These are phyloP conservation scores for Saccharomyces hybrid DNA, from an alignment of 1,139 yeast species.

Conservation along the genomic window DNA sequence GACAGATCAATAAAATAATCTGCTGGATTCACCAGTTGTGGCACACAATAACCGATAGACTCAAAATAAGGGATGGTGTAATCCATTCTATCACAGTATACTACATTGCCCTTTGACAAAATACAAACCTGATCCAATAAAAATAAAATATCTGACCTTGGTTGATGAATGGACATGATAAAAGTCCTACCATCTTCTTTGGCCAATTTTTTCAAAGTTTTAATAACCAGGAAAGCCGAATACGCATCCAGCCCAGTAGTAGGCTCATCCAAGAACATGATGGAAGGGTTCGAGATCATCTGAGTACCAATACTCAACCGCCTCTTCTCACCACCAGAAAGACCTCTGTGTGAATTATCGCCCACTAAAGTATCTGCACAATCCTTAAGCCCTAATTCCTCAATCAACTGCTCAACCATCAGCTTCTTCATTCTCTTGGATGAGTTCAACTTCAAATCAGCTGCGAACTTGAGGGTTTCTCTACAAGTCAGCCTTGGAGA, in stretches of 20 bases:
- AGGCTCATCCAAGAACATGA: constrained; percentile 78
- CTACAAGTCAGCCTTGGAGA: constrained; percentile 63
- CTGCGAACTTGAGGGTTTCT: constrained; percentile 64
- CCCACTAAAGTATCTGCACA: constrained; percentile 52
- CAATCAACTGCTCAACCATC: constrained; percentile 53
- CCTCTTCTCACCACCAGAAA: constrained; percentile 87
- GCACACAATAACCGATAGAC: too few relatives aligned
- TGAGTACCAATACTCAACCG: constrained; percentile 80
- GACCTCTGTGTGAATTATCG: constrained; percentile 38
- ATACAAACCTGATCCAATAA: too few relatives aligned
- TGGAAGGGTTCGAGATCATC: constrained; percentile 64
- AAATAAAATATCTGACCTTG: too few relatives aligned
- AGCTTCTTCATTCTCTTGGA: constrained; percentile 38
- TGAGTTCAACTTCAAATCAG: constrained; percentile 54
- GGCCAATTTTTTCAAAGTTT: constrained; percentile 51
- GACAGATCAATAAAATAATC: too few relatives aligned
- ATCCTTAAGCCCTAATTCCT: constrained; percentile 56
- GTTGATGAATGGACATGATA: constrained; percentile 76
- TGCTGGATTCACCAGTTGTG: too few relatives aligned
- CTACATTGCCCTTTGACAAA: too few relatives aligned
- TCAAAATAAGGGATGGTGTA: too few relatives aligned
- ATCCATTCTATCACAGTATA: too few relatives aligned
- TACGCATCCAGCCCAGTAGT: constrained; percentile 84
- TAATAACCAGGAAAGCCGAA: constrained; percentile 58
- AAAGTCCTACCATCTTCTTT: constrained; percentile 61